These are phyloP conservation scores for Trichoderma polysporum DNA, from an alignment of 2,329 filamentous ascomycete species.

Conservation along the genomic window DNA sequence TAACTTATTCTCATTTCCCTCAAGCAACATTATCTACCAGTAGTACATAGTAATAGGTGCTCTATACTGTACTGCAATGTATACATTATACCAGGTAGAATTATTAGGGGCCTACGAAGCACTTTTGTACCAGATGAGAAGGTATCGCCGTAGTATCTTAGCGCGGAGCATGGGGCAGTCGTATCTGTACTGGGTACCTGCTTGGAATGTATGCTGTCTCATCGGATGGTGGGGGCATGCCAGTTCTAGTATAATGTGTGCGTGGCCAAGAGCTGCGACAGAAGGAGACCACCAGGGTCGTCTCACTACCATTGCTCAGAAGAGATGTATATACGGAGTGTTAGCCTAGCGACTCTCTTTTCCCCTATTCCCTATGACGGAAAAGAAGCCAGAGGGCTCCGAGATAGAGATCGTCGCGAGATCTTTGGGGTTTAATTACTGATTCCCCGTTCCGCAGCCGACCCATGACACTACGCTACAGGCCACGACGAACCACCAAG, in stretches of 20 bases:
- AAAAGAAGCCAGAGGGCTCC: conserved; percentile 12
- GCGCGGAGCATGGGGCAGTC: background rate
- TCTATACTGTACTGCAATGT: too few relatives aligned
- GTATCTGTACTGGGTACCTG: background rate
- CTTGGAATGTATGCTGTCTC: conserved; percentile 1
- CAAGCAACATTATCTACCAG: too few relatives aligned
- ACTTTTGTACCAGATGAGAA: too few relatives aligned
- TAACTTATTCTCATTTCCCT: too few relatives aligned
- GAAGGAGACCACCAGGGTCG: conserved; percentile 11
- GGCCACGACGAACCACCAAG: conserved; percentile 6
- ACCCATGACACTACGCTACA: conserved; percentile 1
- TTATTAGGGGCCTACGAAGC: too few relatives aligned
- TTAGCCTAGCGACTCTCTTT: conserved; percentile 13
- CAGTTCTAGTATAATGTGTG: conserved; percentile 5
- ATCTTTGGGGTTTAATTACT: conserved; percentile 13
- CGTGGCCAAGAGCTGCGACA: conserved; percentile 17
- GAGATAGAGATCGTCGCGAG: conserved; percentile 15
- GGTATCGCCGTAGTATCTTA: background rate
- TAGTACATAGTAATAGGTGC: background rate
- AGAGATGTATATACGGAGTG: conserved; percentile 11
- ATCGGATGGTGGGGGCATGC: conserved; percentile 6
- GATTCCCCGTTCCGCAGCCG: conserved; percentile 2
- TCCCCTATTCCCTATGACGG: conserved; percentile 20
- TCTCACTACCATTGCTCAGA: background rate
- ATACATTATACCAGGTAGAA: too few relatives aligned